phyloP scores from a whole-genome alignment of 2,329 filamentous ascomycete species.

The Trichoderma afroharzianum region DNA sequence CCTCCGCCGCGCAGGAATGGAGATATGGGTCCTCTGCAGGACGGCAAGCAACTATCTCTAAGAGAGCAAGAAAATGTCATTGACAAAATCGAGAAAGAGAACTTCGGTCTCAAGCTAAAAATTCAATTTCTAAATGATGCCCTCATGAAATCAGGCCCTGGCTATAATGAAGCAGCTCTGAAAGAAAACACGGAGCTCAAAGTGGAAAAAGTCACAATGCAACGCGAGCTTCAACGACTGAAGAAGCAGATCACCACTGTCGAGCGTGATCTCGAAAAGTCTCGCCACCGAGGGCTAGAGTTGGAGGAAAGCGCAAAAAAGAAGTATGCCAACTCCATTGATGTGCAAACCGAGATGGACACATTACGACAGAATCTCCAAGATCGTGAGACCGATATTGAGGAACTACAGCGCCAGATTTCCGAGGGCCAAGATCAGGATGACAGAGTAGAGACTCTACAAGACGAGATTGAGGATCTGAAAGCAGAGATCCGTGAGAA shows the following conservation, averaged over 20 bases:
- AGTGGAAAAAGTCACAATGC: conserved; percentile 85
- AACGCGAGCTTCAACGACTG: conserved; percentile 79
- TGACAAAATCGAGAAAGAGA: conserved; percentile 96
- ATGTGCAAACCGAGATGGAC: conserved; percentile 59
- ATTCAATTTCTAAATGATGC: conserved; percentile 96
- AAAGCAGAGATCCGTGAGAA: conserved; percentile 74
- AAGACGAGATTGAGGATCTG: conserved; percentile 71
- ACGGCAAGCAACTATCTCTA: conserved; percentile 86
- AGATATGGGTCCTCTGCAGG: conserved; percentile 67
- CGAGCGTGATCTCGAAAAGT: conserved; percentile 81
- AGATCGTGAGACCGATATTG: conserved; percentile 57
- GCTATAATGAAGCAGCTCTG: conserved; percentile 82
- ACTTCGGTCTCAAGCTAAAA: conserved; percentile 94
- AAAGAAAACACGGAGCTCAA: conserved; percentile 97
- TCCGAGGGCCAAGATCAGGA: conserved; percentile 54
- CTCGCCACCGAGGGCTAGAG: conserved; percentile 75
- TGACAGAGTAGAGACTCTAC: conserved; percentile 62
- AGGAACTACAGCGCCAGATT: conserved; percentile 58
- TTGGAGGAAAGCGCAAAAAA: conserved; percentile 78
- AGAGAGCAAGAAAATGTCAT: conserved; percentile 95
- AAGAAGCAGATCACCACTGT: conserved; percentile 79
- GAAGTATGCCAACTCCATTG: conserved; percentile 65
- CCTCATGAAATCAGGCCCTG: conserved; percentile 78
- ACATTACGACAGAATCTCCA: conserved; percentile 54
- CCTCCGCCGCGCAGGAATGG: conserved; percentile 61